Evolutionary conservation across 345 rosid species (phyloP), one percentile per base, ranked within the genome.

Genomic region (Camelina sativa): DNA sequence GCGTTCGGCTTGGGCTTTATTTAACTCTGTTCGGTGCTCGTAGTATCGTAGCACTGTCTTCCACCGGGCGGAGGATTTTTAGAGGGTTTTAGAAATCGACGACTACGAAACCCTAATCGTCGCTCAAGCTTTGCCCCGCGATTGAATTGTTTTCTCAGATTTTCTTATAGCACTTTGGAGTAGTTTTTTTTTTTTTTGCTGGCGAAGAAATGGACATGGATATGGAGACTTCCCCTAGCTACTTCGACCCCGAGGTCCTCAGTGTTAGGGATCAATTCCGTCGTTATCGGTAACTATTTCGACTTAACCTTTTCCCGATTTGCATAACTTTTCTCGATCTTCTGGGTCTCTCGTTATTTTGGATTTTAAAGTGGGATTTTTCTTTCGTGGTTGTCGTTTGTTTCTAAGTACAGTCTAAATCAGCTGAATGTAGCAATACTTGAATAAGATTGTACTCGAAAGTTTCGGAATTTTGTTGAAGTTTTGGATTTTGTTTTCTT

Each of bases 181-280:
- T 73, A 17, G 44, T 7, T 65, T 46, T 34, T 7, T 65, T 56
- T 35, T 35, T 7, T 65, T 56, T 35, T 35, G 62, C 41, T 64
- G 51, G 56, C 40, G 55, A 66, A 72, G 77, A 57, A 57, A 87
- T 88, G 92, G 96, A 89, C 16, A 71, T 79, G 65, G 97, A 92
- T 62, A 90, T 88, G 97, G 97, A 90, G 62, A 72, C 93, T 41
- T 86, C 96, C 3, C 90, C 93, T 7, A 76, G 80, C 85, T 82
- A 76, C 74, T 89, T 80, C 61, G 91, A 92, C 80, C 99, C 99
- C 6, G 86, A 82, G 72, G 88, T 77, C 46, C 89, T 86, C 83
- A 74, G 83, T 65, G 80, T 71, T 75, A 80, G 99, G 54, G 97
- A 90, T 60, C 86, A 85, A 50, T 95, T 75, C 75, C 96, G 99